A percentile compares a stretch with the other conserved stretches of the same genome.
Conservation (phyloP, 345 rosid genomes). For the Brassica napus region Da-Ae NC_063436.1:37610001-37610500, state of each 20-base stretch:
- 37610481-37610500: neutral
- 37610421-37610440: constrained; percentile 52
- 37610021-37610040: no score
- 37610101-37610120: no score
- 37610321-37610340: no score
- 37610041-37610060: no score
- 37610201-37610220: constrained; percentile 55
- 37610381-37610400: constrained; percentile 79
- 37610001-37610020: no score
- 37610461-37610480: neutral
- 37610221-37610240: constrained; percentile 58
- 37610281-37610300: neutral
- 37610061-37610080: no score
- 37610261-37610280: constrained; percentile 61
- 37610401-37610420: constrained; percentile 74
- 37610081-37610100: no score
- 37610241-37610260: constrained; percentile 48
- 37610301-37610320: neutral
- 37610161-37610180: constrained; percentile 57
- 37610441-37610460: constrained; percentile 70
- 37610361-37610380: constrained; percentile 65
- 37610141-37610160: constrained; percentile 67
- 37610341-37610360: constrained; percentile 50
- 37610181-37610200: constrained; percentile 51
- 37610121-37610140: constrained; percentile 2